Conservation (phyloP, 2,329 filamentous ascomycete genomes). For the Fusarium lyarnte region DNA sequence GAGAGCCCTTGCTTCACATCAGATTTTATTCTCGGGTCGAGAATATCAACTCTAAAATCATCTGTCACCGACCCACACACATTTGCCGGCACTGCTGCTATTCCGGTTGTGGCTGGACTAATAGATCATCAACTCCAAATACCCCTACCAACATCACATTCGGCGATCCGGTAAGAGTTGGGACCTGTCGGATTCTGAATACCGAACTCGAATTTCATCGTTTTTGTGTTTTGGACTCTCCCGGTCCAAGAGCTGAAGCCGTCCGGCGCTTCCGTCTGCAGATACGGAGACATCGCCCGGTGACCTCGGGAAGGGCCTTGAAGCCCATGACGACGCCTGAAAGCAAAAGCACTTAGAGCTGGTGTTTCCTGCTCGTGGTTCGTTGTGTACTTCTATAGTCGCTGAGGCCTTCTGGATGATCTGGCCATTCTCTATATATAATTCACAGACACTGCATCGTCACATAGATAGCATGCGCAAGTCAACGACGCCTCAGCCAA, state of each 20-base stretch:
- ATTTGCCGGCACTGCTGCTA: slow-evolving; percentile 28
- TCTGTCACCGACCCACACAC: slow-evolving; percentile 38
- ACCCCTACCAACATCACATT: slow-evolving; percentile 15
- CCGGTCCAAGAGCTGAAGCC: slow-evolving; percentile 34
- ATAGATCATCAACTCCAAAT: slow-evolving; percentile 28
- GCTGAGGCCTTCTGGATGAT: background rate
- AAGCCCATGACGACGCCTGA: slow-evolving; percentile 27
- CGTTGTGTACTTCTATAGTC: background rate
- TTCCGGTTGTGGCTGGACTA: slow-evolving; percentile 40
- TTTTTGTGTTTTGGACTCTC: slow-evolving; percentile 21
- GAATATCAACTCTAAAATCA: slow-evolving; percentile 1
- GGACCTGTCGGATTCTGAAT: slow-evolving; percentile 5
- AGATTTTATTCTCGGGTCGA: background rate
- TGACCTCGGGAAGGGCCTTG: slow-evolving; percentile 26
- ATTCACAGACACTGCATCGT: background rate
- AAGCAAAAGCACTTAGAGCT: slow-evolving; percentile 11
- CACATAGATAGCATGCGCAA: slow-evolving; percentile 13
- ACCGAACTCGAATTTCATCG: background rate
- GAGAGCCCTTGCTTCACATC: slow-evolving; percentile 3
- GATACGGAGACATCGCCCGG: slow-evolving; percentile 34
- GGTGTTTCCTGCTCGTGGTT: slow-evolving; percentile 4
- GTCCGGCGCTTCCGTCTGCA: slow-evolving; percentile 41
- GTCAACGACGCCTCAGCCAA: slow-evolving; percentile 39
- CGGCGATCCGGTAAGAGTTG: slow-evolving; percentile 4
- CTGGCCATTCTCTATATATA: background rate